Evolutionary conservation across 768 basidiomycete genomes (phyloP), one percentile per base, ranked within the genome.

Genomic region (Boletus coccyginus): DNA sequence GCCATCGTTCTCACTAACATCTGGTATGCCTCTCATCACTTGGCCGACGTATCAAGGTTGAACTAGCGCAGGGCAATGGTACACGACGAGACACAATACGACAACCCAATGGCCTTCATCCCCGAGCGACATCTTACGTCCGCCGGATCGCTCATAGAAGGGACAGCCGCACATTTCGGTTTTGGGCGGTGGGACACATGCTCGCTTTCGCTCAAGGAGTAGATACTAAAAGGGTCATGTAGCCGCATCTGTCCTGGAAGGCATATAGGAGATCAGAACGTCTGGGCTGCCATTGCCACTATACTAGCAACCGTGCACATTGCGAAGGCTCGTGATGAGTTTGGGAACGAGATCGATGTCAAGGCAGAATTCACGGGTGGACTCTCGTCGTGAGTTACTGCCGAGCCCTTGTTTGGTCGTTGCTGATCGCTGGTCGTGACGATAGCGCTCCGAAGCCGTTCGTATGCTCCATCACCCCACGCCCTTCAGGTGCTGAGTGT

Each of bases 61-160:
- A 70, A 3, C 24, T 24, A 7, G 29, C 3, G 10, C 35, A 81
- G 78, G 77, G 75, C 71, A 7, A 77, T 79, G 36, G 71, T 77
- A 17, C 83, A 82, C 52, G 80, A 86, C 62, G 75, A 77, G 50
- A 66, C 60, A 3, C 69, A 73, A 41, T 87, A 83, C 67, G 76
- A 78, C 8, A 75, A 85, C 35, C 78, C 85, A 6, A 75, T 75
- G 53, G 60, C 62, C 8, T 85, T 85, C 70, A 73, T 76, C 27
- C 85, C 86, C 7, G 81, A 84, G 57, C 75, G 85, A 39, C 83
- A 81, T 70, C 63, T 87, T 13, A 60, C 58, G 8, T 3, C 59
- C 1, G 14, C 50, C 0, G 70, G 68, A n/a, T 50, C 42, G 14
- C 50, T 68, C 14, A 40, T 32, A 3, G 56, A 61, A 17, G 60